These are phyloP conservation scores for Umbelopsis sp. DNA, from an alignment of 371 early-diverging fungal species.

Conservation along the genomic window DNA sequence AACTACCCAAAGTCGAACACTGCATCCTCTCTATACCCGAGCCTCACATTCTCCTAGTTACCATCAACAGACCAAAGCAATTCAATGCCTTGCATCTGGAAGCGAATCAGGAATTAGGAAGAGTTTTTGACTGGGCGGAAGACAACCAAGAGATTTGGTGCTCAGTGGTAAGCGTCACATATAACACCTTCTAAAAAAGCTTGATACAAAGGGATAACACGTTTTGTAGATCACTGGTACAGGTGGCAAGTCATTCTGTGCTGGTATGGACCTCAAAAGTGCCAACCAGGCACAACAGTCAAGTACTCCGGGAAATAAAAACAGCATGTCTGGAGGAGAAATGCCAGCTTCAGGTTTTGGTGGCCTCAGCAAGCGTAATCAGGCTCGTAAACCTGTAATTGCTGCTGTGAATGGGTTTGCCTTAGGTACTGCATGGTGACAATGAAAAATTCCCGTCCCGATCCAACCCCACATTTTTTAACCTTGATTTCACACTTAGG, in stretches of 20 bases:
- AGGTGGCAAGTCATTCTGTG: constrained; percentile 51
- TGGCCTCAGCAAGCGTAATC: constrained; percentile 46
- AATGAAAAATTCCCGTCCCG: neutral
- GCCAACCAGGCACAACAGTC: constrained; percentile 28
- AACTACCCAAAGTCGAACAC: constrained; percentile 41
- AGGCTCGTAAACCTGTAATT: constrained; percentile 51
- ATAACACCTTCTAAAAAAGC: neutral
- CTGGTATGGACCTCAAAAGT: constrained; percentile 53
- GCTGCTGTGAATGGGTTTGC: constrained; percentile 58
- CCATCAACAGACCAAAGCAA: constrained; percentile 48
- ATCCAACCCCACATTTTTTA: neutral
- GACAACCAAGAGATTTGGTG: constrained; percentile 47
- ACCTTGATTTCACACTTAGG: constrained; percentile 23
- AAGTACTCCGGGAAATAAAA: constrained; percentile 2
- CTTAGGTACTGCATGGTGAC: constrained; percentile 26
- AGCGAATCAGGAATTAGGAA: constrained; percentile 46
- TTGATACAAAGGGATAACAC: neutral
- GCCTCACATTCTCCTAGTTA: constrained; percentile 47
- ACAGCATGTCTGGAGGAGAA: neutral
- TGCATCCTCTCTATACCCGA: constrained; percentile 38
- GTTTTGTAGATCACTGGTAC: constrained; percentile 48
- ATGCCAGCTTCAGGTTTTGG: constrained; percentile 50
- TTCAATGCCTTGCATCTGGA: constrained; percentile 48
- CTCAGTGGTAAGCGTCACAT: constrained; percentile 37
- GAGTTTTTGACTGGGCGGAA: constrained; percentile 51